phyloP scores from a whole-genome alignment of 1,284 basidiomycete species.

The Irpex sp. region DNA sequence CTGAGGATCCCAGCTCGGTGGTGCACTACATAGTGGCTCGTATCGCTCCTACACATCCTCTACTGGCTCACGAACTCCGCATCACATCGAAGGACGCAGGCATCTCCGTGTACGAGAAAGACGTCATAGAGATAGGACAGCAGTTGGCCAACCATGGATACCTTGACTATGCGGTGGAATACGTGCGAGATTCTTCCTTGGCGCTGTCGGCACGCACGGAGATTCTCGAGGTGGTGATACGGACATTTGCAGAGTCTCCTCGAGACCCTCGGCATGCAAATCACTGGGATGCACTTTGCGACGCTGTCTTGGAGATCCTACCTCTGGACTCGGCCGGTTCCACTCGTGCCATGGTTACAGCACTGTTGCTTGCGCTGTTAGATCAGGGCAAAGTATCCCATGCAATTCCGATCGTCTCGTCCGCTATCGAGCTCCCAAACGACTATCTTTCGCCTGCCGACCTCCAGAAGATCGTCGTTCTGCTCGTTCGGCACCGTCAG shows the following conservation, averaged over 20 bases:
- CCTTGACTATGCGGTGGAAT: not conserved
- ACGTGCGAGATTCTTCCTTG: not conserved
- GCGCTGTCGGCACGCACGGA: not conserved
- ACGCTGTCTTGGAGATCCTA: not conserved
- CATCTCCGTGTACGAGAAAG: not conserved
- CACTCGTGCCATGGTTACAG: not conserved
- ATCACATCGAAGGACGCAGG: not conserved
- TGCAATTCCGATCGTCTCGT: not conserved
- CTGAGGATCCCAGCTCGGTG: not conserved
- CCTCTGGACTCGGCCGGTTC: not conserved
- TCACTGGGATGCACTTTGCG: not conserved
- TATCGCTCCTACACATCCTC: not conserved
- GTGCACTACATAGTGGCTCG: not conserved
- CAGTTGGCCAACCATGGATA: not conserved
- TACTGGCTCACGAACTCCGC: not conserved
- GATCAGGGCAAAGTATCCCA: not conserved
- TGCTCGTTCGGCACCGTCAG: constrained; percentile 3
- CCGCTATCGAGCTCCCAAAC: not conserved
- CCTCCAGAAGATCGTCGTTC: not conserved
- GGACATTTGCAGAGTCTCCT: not conserved
- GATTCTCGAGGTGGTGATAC: constrained; percentile 1
- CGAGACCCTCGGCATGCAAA: not conserved
- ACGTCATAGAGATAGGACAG: not conserved
- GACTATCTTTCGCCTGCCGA: not conserved
- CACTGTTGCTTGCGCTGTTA: not conserved